These are phyloP conservation scores for Phanerochaete carnosa DNA, from an alignment of 768 basidiomycete species.

Conservation along the genomic window DNA sequence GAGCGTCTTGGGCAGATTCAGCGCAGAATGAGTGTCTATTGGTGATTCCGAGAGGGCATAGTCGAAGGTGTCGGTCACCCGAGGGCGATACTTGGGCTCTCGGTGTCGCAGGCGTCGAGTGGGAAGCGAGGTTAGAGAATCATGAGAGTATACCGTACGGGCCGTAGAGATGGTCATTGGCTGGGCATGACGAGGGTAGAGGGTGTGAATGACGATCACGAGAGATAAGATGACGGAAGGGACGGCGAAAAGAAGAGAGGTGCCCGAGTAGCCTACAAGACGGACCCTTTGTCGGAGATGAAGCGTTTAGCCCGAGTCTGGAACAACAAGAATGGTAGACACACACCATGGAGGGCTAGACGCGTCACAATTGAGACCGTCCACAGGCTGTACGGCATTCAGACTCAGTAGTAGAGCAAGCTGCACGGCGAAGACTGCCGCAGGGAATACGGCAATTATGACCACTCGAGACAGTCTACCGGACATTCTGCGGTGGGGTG, in stretches of 20 bases:
- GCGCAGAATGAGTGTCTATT: neutral
- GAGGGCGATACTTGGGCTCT: neutral
- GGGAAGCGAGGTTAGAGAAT: constrained; percentile 31
- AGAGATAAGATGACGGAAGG: constrained; percentile 52
- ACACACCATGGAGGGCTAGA: constrained; percentile 56
- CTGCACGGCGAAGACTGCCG: constrained; percentile 41
- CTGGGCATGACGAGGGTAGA: constrained; percentile 21
- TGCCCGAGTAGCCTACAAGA: constrained; percentile 60
- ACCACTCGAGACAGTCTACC: neutral
- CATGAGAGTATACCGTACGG: constrained; percentile 26
- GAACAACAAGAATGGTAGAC: neutral
- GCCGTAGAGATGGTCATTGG: constrained; percentile 22
- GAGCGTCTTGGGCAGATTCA: constrained; percentile 1
- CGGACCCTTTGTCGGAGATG: constrained; percentile 45
- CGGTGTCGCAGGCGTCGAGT: constrained; percentile 8
- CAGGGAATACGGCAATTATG: constrained; percentile 44
- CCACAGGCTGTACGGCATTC: constrained; percentile 42
- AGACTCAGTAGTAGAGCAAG: constrained; percentile 40
- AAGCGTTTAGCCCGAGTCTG: neutral
- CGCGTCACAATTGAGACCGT: constrained; percentile 59
- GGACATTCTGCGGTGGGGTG: neutral
- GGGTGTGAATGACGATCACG: constrained; percentile 32
- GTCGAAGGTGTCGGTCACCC: neutral
- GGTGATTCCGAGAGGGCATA: neutral
- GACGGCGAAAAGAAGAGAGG: constrained; percentile 46